phyloP scores from a whole-genome alignment of 371 early-diverging fungal genomes.

The Mucor saturninus region DNA sequence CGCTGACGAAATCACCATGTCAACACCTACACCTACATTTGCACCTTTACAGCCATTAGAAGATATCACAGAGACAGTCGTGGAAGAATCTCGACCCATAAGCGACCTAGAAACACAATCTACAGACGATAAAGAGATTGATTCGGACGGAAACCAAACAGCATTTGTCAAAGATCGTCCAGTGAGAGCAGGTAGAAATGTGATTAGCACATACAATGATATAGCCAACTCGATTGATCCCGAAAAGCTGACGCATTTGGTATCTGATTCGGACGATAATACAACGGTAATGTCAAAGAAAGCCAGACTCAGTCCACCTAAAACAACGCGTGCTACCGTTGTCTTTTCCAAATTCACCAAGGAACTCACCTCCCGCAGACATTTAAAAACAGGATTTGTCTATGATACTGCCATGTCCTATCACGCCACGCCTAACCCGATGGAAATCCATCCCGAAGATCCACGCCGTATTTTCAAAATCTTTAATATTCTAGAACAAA shows the following conservation, averaged over 20 bases:
- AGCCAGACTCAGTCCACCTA: not conserved
- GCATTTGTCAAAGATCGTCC: not conserved
- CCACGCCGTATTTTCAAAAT: constrained; percentile 74
- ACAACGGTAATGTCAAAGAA: not conserved
- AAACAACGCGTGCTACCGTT: not conserved
- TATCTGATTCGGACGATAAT: not conserved
- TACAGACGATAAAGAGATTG: not conserved
- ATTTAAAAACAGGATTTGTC: constrained; percentile 58
- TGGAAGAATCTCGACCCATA: not conserved
- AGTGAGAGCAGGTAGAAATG: not conserved
- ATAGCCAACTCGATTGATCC: constrained; percentile 11
- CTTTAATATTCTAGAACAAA: constrained; percentile 54
- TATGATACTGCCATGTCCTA: constrained; percentile 74
- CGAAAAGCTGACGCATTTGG: not conserved
- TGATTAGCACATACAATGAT: constrained; percentile 14
- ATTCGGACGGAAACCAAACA: not conserved
- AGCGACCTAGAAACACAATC: not conserved
- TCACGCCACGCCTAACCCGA: constrained; percentile 53
- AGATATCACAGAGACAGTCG: not conserved
- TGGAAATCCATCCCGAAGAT: constrained; percentile 75
- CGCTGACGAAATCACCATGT: not conserved
- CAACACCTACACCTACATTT: too few species aligned
- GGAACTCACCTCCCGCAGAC: constrained; percentile 14
- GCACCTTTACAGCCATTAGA: not conserved
- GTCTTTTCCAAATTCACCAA: not conserved